Evolutionary conservation across 345 rosid genomes (phyloP), one percentile per base, ranked within the genome.

Genomic region (Anacardium occidentale): DNA sequence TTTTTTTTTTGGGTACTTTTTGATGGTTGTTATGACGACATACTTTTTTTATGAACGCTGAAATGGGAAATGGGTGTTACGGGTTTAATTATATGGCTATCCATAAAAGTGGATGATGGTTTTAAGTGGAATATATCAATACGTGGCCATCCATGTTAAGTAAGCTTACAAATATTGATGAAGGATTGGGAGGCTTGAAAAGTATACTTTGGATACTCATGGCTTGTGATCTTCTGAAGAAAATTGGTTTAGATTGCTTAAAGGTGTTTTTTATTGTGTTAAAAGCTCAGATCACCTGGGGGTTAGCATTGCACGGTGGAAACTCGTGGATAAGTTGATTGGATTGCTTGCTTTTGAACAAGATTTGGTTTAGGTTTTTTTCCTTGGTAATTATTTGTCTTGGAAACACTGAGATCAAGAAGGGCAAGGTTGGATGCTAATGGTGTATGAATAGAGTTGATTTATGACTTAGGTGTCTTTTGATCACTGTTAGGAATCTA

Each of bases 1-100:
- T 65, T 29, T 3, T 50, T 65, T n/a, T n/a, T n/a, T n/a, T n/a
- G n/a, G 56, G 14, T 48, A 11, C 68, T 64, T 64, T 64, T 15
- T 25, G 53, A 25, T 45, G 12, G 32, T 9, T 47, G 14, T 47
- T 26, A 20, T 34, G 26, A 22, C 21, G 18, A 2, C 21, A n/a
- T 11, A 67, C 17, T 47, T 22, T 48, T 13, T 7, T 47, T 10
- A 37, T n/a, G 52, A 32, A 32, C 58, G 8, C 5, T 11, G 47
- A 52, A 67, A 12, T 67, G 12, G 42, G 42, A 37, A 37, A 37
- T 37, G 42, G 42, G 42, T 37, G 7, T 5, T 37, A 37, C 42
- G 42, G 17, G 32, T 12, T 32, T 7, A 2, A 3, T 52, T 11
- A 4, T 52, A 3, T 53, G 17, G 6, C 10, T n/a, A n/a, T n/a